phyloP scores from a whole-genome alignment of 2,329 filamentous ascomycete genomes.

The Coniochaeta sp. region DNA sequence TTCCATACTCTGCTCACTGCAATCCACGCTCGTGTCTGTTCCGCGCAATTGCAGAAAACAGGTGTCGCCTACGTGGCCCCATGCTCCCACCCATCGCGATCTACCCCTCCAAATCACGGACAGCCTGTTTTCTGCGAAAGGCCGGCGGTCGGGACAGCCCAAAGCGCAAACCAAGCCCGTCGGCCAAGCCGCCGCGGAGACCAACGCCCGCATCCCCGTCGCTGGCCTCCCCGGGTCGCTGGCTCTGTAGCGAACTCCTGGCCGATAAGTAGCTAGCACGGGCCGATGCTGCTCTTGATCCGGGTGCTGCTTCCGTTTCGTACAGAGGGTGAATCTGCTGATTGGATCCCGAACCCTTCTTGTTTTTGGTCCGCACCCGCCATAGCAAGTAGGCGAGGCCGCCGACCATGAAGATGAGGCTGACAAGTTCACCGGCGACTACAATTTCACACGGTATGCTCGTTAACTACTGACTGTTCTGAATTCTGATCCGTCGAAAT shows the following conservation, averaged over 20 bases:
- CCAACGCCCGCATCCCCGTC: no score
- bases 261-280: not conserved
- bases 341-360: not conserved
- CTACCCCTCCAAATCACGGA: not conserved
- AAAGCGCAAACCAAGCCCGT: not conserved
- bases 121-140: not conserved
- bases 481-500: no score
- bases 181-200: no score
- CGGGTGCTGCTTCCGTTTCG: not conserved
- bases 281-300: not conserved
- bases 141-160: not conserved
- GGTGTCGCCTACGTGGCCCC: no score
- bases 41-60: no score
- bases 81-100: no score
- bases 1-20: no score
- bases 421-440: not conserved
- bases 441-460: not conserved
- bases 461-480: not conserved
- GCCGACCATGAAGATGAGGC: not conserved
- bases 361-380: not conserved
- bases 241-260: not conserved
- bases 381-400: not conserved
- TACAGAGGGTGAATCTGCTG: not conserved
- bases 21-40: no score
- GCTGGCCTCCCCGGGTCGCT: no score